Evolutionary conservation across 139 green algal genomes (phyloP), one percentile per base, ranked within the genome.

Genomic region (Chlamydomonas sphaeroides): DNA sequence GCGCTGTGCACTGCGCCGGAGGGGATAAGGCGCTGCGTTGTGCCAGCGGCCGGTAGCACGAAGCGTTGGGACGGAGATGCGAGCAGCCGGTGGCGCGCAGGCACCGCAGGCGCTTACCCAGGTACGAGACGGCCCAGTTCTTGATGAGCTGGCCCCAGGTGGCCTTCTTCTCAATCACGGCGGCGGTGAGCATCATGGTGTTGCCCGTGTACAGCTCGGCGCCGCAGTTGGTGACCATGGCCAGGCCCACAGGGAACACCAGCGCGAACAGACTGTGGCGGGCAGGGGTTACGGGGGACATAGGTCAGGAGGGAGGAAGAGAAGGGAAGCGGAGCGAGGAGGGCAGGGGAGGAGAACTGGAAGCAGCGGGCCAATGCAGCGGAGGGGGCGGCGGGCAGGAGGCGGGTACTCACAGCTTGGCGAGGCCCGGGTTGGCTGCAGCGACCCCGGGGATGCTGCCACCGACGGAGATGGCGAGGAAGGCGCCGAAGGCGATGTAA

Each of bases 121-220:
- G 91, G 61, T 92, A 95, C 61, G 91, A 88, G 21, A 81, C 68
- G 48, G 91, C 67, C 95, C 95, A 98, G 80, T 92, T 96, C 61
- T 93, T 93, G 6, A 79, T 26, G 33, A 97, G 86, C 70, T 92
- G 77, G 17, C 48, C 48, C 48, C 17, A 61, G 3, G 65, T 67
- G 33, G 90, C 87, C 72, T 92, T 92, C 6, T 88, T 89, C 83
- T 95, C 89, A n/a, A 92, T 84, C 23, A 93, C 39, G 1, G 95
- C 93, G 21, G 84, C 73, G 2, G 90, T 92, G 32, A 96, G 65
- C 65, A 95, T 57, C 7, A 91, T 88, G 36, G 93, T 93, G 89
- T 97, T 97, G 76, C 94, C 93, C 7, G 94, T 98, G 87, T 96
- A 98, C 57, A 98, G 93, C 90, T 98, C 95, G 7, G 91, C 91